A percentile compares a stretch with the other conserved stretches of the same genome.
Conservation (phyloP, 2,329 filamentous ascomycete species). For the Ilyonectria destructans region DNA sequence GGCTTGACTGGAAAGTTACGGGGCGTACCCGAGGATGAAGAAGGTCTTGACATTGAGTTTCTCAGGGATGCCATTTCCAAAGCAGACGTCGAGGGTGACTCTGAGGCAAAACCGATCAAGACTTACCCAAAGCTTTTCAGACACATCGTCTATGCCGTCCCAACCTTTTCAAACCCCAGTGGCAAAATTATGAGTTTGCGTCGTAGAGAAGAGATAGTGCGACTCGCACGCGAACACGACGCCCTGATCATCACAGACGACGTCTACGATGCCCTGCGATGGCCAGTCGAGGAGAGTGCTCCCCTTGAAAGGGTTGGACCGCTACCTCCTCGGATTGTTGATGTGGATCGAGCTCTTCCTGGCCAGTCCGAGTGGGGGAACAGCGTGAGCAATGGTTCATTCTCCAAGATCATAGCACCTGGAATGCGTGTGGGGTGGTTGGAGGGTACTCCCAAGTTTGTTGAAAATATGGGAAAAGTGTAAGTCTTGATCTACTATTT, state of each 20-base stretch:
- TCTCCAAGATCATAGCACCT: conserved; percentile 77
- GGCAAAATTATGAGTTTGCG: conserved; percentile 74
- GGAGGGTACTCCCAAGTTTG: conserved; percentile 10
- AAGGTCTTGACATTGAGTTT: conserved; percentile 20
- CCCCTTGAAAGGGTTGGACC: background rate
- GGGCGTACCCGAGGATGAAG: conserved; percentile 72
- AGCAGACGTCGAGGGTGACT: background rate
- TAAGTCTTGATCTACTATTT: background rate
- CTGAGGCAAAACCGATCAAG: background rate
- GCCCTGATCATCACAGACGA: conserved; percentile 79
- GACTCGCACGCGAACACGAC: conserved; percentile 75
- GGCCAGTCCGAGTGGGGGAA: conserved; percentile 68
- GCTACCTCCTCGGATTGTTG: conserved; percentile 10
- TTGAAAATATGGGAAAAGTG: conserved; percentile 10
- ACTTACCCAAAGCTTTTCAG: conserved; percentile 71
- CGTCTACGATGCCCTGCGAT: conserved; percentile 80
- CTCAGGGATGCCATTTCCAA: background rate
- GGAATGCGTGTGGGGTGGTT: conserved; percentile 75
- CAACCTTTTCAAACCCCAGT: conserved; percentile 80
- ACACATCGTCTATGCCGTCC: conserved; percentile 79
- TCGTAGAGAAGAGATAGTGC: conserved; percentile 70
- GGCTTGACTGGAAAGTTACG: conserved; percentile 72
- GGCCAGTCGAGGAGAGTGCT: conserved; percentile 55
- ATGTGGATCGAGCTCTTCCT: conserved; percentile 8
- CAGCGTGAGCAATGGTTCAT: conserved; percentile 76